phyloP scores from a whole-genome alignment of 495 filamentous ascomycete genomes.

The Echria macrotheca region DNA sequence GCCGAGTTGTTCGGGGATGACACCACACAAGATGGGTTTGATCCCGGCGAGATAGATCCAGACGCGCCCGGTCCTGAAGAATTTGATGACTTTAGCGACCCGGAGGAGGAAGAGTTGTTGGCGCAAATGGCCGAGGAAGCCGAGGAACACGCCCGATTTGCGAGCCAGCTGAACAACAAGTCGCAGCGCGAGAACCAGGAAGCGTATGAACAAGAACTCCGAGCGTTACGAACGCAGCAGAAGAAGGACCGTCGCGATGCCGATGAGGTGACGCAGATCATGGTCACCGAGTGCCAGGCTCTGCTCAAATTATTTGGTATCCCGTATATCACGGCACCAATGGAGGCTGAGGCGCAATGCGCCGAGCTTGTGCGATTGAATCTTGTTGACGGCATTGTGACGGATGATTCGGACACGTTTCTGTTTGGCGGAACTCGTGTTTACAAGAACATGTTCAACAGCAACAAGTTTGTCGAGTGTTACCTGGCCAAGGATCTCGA shows the following conservation, averaged over 20 bases:
- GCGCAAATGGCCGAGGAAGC: constrained; percentile 79
- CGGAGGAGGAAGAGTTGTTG: constrained; percentile 86
- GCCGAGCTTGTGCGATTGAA: constrained; percentile 80
- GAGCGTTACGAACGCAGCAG: constrained; percentile 82
- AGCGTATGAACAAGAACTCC: constrained; percentile 82
- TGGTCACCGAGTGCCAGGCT: constrained; percentile 93
- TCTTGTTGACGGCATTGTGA: constrained; percentile 96
- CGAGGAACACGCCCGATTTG: constrained; percentile 89
- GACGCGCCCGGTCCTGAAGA: constrained; percentile 30
- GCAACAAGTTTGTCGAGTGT: constrained; percentile 94
- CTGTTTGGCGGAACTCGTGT: constrained; percentile 93
- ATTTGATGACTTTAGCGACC: constrained; percentile 62
- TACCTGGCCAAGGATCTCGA: constrained; percentile 85
- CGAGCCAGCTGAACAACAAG: constrained; percentile 73
- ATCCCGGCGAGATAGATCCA: constrained; percentile 31
- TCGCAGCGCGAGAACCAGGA: constrained; percentile 56
- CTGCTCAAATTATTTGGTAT: constrained; percentile 85
- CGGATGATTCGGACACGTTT: constrained; percentile 95
- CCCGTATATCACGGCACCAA: constrained; percentile 93
- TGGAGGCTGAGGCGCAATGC: constrained; percentile 98
- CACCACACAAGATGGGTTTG: constrained; percentile 5
- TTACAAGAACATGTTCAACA: constrained; percentile 99
- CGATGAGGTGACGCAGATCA: constrained; percentile 89
- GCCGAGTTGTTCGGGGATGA: constrained; percentile 18
- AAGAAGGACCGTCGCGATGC: constrained; percentile 93